phyloP scores from a whole-genome alignment of 768 basidiomycete genomes.

The Gyrodon lividus region DNA sequence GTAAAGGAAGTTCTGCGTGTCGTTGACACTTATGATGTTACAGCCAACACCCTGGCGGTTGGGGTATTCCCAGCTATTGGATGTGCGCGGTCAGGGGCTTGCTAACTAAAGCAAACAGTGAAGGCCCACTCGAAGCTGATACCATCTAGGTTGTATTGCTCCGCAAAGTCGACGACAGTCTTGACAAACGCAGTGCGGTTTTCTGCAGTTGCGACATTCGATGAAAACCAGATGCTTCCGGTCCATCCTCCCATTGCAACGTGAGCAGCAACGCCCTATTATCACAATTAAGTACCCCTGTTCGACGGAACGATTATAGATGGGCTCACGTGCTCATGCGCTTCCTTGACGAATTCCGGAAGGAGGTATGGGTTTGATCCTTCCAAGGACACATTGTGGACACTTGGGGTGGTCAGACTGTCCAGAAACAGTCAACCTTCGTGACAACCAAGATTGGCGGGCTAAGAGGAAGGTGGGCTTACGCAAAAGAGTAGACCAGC shows the following conservation, averaged over 20 bases:
- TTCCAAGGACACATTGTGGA: conserved; percentile 27
- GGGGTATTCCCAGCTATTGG: conserved; percentile 80
- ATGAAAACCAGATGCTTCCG: conserved; percentile 60
- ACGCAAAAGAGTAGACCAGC: conserved; percentile 66
- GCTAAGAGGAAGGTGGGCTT: conserved; percentile 15
- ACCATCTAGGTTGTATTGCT: conserved; percentile 52
- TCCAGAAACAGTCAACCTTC: background rate
- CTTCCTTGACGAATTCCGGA: conserved; percentile 54
- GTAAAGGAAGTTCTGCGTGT: conserved; percentile 71
- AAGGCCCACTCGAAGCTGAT: conserved; percentile 33
- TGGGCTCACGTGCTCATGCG: conserved; percentile 31
- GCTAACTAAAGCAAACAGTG: background rate
- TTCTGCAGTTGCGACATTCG: conserved; percentile 47
- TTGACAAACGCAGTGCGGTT: conserved; percentile 63
- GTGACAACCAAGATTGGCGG: background rate
- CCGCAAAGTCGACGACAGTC: conserved; percentile 46
- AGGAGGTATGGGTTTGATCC: conserved; percentile 46
- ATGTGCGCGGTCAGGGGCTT: conserved; percentile 11
- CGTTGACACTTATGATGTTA: conserved; percentile 53
- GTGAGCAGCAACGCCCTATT: conserved; percentile 51
- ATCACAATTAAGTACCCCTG: background rate
- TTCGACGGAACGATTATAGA: background rate
- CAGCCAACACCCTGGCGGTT: conserved; percentile 60
- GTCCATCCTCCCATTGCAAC: conserved; percentile 71
- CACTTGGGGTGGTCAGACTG: conserved; percentile 34